phyloP scores from a whole-genome alignment of 768 basidiomycete species.

The Boletus coccyginus region DNA sequence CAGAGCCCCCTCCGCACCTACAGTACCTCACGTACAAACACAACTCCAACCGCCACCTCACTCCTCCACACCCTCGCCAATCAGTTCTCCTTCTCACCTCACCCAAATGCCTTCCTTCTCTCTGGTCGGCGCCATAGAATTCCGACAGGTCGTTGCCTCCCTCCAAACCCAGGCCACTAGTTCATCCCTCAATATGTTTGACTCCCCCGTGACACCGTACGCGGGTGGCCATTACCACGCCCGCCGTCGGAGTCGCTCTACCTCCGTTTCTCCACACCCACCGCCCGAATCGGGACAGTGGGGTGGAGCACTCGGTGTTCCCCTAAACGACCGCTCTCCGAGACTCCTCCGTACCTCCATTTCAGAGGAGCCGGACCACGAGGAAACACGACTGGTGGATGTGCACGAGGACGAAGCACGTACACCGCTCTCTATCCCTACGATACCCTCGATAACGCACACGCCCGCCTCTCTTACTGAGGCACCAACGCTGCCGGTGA shows the following conservation, averaged over 20 bases:
- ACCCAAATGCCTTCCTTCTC: slow-evolving; percentile 80
- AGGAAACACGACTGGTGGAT: slow-evolving; percentile 1
- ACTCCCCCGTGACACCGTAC: slow-evolving; percentile 65
- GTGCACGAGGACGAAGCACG: slow-evolving; percentile 13
- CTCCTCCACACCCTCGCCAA: slow-evolving; percentile 49
- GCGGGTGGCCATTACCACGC: slow-evolving; percentile 72
- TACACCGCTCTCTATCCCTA: slow-evolving; percentile 25
- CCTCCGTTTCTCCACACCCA: slow-evolving; percentile 31
- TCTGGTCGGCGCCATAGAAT: slow-evolving; percentile 92
- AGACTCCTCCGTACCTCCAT: slow-evolving; percentile 31
- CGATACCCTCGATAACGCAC: slow-evolving; percentile 55
- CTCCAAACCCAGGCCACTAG: slow-evolving; percentile 68
- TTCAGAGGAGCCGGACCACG: slow-evolving; percentile 12
- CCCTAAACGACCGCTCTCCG: slow-evolving; percentile 50
- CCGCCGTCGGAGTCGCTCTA: slow-evolving; percentile 26
- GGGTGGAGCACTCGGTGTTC: slow-evolving; percentile 50
- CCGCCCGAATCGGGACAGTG: slow-evolving; percentile 42
- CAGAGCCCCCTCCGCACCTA: slow-evolving; percentile 39
- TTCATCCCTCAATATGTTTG: slow-evolving; percentile 60
- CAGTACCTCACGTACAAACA: slow-evolving; percentile 38
- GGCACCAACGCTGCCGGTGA: slow-evolving; percentile 32
- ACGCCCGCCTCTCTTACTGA: slow-evolving; percentile 48
- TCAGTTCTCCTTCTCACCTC: slow-evolving; percentile 35
- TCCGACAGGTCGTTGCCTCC: slow-evolving; percentile 84
- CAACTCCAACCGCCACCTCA: slow-evolving; percentile 42